A percentile compares a stretch with the other conserved stretches of the same genome.
phyloP scores from a whole-genome alignment of 2,329 filamentous ascomycete genomes.

The Davidsoniella eucalypti region DNA sequence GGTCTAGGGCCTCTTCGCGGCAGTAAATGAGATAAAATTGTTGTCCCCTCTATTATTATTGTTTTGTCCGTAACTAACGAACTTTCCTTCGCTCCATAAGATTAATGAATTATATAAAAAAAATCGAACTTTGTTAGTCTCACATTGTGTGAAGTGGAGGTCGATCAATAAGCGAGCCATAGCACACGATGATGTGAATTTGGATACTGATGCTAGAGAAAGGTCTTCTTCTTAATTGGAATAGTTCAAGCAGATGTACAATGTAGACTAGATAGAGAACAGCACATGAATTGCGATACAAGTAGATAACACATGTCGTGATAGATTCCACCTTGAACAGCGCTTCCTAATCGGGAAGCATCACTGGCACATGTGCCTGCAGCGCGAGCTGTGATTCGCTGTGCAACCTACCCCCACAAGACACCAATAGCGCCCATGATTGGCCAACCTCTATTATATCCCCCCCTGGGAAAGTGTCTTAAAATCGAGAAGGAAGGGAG shows the following conservation, averaged over 20 bases:
- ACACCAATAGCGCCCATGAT: not conserved
- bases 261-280: too few species aligned
- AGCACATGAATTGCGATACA: not conserved
- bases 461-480: too few species aligned
- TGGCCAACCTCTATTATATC: not conserved
- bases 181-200: too few species aligned
- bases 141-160: not conserved
- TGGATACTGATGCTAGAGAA: too few species aligned
- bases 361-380: not conserved
- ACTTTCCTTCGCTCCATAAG: too few species aligned
- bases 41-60: not conserved
- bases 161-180: not conserved
- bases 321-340: too few species aligned
- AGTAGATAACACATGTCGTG: not conserved
- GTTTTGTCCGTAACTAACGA: too few species aligned
- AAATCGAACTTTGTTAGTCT: too few species aligned
- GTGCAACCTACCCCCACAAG: not conserved
- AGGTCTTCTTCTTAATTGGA: too few species aligned
- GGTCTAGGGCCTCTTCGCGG: not conserved
- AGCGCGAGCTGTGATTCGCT: not conserved
- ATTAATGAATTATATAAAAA: too few species aligned
- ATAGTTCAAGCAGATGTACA: too few species aligned
- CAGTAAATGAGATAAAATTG: not conserved
- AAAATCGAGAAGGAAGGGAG: too few species aligned
- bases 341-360: conserved; percentile 4